These are phyloP conservation scores for Pseudogymnoascus sp. DNA, from an alignment of 2,329 filamentous ascomycete species.

Conservation along the genomic window DNA sequence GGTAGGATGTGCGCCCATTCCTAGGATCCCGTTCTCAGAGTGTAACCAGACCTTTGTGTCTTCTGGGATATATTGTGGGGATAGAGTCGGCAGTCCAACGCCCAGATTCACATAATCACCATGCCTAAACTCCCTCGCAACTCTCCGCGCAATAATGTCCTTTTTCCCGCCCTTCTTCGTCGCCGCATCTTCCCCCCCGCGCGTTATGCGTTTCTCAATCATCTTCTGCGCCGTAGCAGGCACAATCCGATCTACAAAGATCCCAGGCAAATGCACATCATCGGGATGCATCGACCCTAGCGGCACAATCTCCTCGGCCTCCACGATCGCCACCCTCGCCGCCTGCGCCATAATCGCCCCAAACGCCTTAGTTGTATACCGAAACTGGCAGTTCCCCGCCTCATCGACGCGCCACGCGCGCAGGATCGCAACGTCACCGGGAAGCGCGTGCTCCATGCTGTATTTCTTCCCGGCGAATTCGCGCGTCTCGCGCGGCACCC, in stretches of 20 bases:
- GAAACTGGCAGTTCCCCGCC: conserved; percentile 72
- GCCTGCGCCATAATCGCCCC: conserved; percentile 75
- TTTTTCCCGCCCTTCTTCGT: conserved; percentile 43
- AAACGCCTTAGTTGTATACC: conserved; percentile 70
- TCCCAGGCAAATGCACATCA: conserved; percentile 70
- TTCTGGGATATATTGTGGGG: conserved; percentile 64
- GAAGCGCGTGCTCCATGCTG: conserved; percentile 69
- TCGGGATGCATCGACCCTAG: conserved; percentile 65
- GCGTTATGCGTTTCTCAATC: conserved; percentile 61
- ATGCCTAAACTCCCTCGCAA: conserved; percentile 72
- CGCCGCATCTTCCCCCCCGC: conserved; percentile 36
- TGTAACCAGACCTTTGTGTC: conserved; percentile 73
- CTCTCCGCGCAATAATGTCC: conserved; percentile 66
- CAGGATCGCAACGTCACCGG: conserved; percentile 69
- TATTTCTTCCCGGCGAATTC: conserved; percentile 67
- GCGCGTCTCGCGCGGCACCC: conserved; percentile 60
- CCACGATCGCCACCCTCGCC: conserved; percentile 69
- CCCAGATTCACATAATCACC: conserved; percentile 73
- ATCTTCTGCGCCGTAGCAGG: conserved; percentile 63
- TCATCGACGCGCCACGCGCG: conserved; percentile 70
- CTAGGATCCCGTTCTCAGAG: conserved; percentile 78
- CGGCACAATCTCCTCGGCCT: conserved; percentile 77
- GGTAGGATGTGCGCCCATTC: conserved; percentile 74
- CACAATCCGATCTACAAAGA: conserved; percentile 76
- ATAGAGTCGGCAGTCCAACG: conserved; percentile 80